Conservation (phyloP, 305 asterid genomes). For the Ruellia speciosa region DNA sequence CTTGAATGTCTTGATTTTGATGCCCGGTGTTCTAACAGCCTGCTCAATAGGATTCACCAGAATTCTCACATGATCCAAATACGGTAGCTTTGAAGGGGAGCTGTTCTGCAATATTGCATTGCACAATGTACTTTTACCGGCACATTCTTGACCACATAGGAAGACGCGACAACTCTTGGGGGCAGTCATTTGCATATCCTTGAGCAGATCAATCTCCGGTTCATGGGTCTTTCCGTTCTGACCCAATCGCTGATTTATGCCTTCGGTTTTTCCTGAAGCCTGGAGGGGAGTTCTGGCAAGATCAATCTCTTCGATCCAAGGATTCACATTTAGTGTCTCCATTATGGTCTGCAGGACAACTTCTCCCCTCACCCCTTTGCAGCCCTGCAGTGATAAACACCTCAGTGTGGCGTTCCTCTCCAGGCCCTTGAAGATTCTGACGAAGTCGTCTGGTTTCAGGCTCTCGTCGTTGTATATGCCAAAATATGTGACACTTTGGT, state of each 20-base stretch:
- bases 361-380: constrained; percentile 78
- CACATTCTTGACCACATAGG: constrained; percentile 67
- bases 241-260: constrained; percentile 42
- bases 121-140: constrained; percentile 64
- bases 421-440: constrained; percentile 56
- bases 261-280: constrained; percentile 51
- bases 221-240: constrained; percentile 41
- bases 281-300: constrained; percentile 65
- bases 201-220: constrained; percentile 51
- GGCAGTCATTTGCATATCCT: constrained; percentile 51
- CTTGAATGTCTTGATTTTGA: constrained; percentile 50
- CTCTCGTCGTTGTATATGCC: constrained; percentile 70
- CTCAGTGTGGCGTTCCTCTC: constrained; percentile 56
- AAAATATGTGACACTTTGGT: constrained; percentile 40
- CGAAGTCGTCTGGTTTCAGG: constrained; percentile 40
- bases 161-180: constrained; percentile 69
- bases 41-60: constrained; percentile 81
- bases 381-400: constrained; percentile 56
- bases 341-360: constrained; percentile 45
- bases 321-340: constrained; percentile 64
- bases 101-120: constrained; percentile 48
- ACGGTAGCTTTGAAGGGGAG: constrained; percentile 52
- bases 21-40: constrained; percentile 51
- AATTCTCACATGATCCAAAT: constrained; percentile 53
- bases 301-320: constrained; percentile 80